Evolutionary conservation across 2,329 filamentous ascomycete species (phyloP), one percentile per base, ranked within the genome.

Genomic region (Penicillium decumbens): DNA sequence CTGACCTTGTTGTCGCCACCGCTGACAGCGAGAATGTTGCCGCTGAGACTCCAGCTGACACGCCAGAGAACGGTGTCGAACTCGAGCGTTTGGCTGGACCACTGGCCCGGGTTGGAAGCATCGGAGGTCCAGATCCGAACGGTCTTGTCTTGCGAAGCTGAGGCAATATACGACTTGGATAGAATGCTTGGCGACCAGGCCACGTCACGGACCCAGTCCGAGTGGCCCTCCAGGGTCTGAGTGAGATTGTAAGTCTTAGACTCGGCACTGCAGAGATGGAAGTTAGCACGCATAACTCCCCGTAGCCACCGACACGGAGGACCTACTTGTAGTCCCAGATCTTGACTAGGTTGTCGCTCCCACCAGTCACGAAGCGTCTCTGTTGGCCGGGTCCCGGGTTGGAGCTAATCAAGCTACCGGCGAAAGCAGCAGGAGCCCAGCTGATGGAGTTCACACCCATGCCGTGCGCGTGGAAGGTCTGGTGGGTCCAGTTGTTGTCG

Each of bases 141-240:
- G 7, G 90, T 96, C 80, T 95, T 95, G 72, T 98, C 93, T 75
- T 97, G 91, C 46, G 87, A 91, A 9, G 92, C 93, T 42, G 87
- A 92, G 27, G 93, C 93, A 67, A 98, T 96, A 75, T 98, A 98
- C 50, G 86, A 89, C 79, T 95, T 96, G 64, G 91, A 88, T 51
- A 98, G 79, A 48, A 97, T 88, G 23, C 90, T 96, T 9, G 93
- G 93, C 43, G 88, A 92, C 93, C 93, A 98, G 12, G 92, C 89
- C 10, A 98, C 93, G 70, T 98, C 93, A 56, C 93, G 85, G 47
- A 98, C 93, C 93, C 93, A 98, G 76, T 97, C 93, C 5, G 83
- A 81, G 74, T 98, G 93, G 55, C 93, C 93, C 58, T 74, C 67
- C 58, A 98, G 77, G 9, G 86, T 75, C 39, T 74, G 70, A 37